Base-by-base conservation (phyloP, 2,329 filamentous ascomycete species). In the Colletotrichum phormii region DNA sequence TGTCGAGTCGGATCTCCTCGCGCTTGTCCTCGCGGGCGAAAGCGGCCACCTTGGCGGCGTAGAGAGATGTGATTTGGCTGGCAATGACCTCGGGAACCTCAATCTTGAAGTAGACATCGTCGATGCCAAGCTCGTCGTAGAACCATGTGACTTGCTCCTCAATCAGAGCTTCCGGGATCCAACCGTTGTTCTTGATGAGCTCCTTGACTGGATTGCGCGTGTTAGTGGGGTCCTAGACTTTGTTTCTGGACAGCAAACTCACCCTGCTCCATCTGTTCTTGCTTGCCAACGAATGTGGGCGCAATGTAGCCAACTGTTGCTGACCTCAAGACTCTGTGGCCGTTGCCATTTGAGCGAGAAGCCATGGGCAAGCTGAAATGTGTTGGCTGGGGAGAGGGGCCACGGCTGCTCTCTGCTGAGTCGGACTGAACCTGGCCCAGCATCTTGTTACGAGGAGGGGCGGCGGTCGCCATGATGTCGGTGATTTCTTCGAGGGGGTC, bases 71-170 rank as follows among this genome's bases (percentile, higher is more conserved):
- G 80, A 99, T 95, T 81, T 98, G 95, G 82, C 93, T 97, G 77
- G 95, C 93, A 80, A 99, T 97, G 71, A 94, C 94, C 68, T 94
- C 91, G 22, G 93, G 93, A 5, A 89, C 90, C 86, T 98, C 95
- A 76, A 96, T 95, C 81, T 95, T 92, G 86, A 98, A 98, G 88
- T 98, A 98, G 84, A 97, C 96, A 87, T 98, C 97, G 80, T 99
- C 97, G 78, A 99, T 99, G 77, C 97, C 97, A 29, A 99, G 91
- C 83, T 97, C 93, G 81, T 97, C 94, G 87, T 99, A 99, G 87
- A 99, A 99, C 96, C 97, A 99, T 73, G 91, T 89, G 64, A 95
- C 94, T 84, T 99, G 95, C 31, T 91, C 89, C 75, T 97, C 93
- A 75, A 98, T 89, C 76, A 97, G 93, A 64, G 93, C 88, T 70